Percentiles rank a stretch among this genome's conserved stretches.
phyloP scores from a whole-genome alignment of 148 eudicot genomes.

The Oxyria digyna region DNA sequence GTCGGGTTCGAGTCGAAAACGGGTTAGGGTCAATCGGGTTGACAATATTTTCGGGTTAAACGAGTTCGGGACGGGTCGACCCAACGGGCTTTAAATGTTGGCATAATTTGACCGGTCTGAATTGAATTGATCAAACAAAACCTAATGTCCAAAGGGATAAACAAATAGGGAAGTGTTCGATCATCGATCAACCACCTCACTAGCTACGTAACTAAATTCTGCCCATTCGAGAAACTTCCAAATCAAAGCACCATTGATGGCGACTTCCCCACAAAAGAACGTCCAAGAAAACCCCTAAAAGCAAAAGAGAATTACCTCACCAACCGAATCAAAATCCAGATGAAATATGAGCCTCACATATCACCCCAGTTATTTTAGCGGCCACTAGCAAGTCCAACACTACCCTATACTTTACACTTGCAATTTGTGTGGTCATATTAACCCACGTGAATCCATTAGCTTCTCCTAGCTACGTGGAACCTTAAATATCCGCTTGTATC shows the following conservation, averaged over 20 bases:
- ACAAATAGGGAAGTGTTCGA: too few species aligned
- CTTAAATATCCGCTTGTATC: conserved; percentile 6
- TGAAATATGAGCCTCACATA: neutral
- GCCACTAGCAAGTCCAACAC: neutral
- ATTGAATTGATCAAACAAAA: too few species aligned
- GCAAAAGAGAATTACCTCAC: neutral
- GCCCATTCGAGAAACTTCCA: neutral
- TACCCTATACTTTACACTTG: neutral
- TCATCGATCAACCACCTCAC: neutral
- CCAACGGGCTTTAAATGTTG: too few species aligned
- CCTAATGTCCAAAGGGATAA: too few species aligned
- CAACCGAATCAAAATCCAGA: neutral
- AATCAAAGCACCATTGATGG: neutral
- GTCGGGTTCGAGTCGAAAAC: too few species aligned
- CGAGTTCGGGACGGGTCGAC: too few species aligned
- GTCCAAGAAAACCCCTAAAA: conserved; percentile 4
- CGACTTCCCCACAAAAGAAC: neutral
- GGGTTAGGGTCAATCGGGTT: too few species aligned
- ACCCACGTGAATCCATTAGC: conserved; percentile 12
- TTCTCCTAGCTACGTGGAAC: conserved; percentile 15
- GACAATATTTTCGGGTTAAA: too few species aligned
- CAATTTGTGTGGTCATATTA: conserved; percentile 3
- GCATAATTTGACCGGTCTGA: too few species aligned
- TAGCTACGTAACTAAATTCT: neutral
- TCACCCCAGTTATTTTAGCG: neutral